Evolutionary conservation across 331 rosid species (phyloP), one percentile per base, ranked within the genome.

Genomic region (Cydonia oblonga): DNA sequence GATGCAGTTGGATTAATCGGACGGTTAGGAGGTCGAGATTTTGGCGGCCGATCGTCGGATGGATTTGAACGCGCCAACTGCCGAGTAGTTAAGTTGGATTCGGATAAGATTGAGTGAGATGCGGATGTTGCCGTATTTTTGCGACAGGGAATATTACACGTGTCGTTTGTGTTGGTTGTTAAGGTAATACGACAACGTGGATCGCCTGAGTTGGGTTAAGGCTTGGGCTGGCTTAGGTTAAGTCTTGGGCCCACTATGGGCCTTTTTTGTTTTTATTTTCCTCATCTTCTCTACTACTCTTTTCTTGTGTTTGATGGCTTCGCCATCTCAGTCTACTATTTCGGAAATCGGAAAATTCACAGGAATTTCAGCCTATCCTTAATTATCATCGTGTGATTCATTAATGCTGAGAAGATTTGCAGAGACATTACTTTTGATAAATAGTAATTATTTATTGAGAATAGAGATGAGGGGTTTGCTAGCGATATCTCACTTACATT

Each of bases 321-420:
- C 4, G 4, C 0, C 44, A 38, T 0, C 44, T 38, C 0, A 38
- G 4, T 38, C 44, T 4, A 38, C 0, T 0, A 38, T 9, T 38
- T 0, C 0, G 1, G 1, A 10, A 38, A 10, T 2, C 4, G 0
- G 4, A 38, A 38, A 38, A 38, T 4, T 38, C 14, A 9, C 0
- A 38, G 13, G 0, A 0, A 38, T 38, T 38, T 38, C 4, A 38
- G 0, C 4, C 1, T 38, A 38, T 38, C 0, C 44, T 3, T 0
- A 38, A 0, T 4, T 0, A 38, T 38, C 1, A 38, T 38, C 0
- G 44, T 38, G 1, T 38, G 44, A 38, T 38, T 10, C 4, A 38
- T 0, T 38, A 38, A 38, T 3, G 0, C 44, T 3, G 4, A 0
- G 0, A 38, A 38, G 1, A 38, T 9, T 38, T 4, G 1, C 1